phyloP scores from a whole-genome alignment of 768 basidiomycete species.

The Tricholoma saponaceum region DNA sequence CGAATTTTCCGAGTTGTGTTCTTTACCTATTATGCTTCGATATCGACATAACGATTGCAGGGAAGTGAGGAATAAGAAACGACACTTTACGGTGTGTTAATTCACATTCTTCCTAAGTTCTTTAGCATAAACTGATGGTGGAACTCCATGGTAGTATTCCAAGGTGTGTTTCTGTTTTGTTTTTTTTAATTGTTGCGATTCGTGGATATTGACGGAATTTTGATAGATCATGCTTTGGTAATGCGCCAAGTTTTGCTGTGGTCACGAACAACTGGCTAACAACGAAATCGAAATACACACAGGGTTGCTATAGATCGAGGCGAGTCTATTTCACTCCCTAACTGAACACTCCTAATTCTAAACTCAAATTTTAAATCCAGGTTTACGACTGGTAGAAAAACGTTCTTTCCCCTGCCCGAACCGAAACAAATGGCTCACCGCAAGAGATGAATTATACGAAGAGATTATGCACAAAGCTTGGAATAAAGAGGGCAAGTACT shows the following conservation, averaged over 20 bases:
- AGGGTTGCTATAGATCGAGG: slow-evolving; percentile 97
- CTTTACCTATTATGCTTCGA: slow-evolving; percentile 8
- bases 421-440: slow-evolving; percentile 63
- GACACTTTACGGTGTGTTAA: slow-evolving; percentile 73
- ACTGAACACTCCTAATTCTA: background rate
- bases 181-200: slow-evolving; percentile 28
- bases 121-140: background rate
- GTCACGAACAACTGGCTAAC: background rate
- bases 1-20: background rate
- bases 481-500: slow-evolving; percentile 65
- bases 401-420: slow-evolving; percentile 85
- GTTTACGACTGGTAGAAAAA: slow-evolving; percentile 90
- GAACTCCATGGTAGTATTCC: slow-evolving; percentile 51
- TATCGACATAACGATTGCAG: slow-evolving; percentile 32
- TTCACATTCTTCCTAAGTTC: background rate
- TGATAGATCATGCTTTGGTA: slow-evolving; percentile 85
- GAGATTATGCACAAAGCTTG: slow-evolving; percentile 89
- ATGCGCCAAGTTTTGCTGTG: background rate
- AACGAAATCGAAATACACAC: background rate
- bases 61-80: slow-evolving; percentile 86
- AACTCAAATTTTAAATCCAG: slow-evolving; percentile 23
- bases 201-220: background rate
- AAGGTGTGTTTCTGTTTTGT: slow-evolving; percentile 47
- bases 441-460: slow-evolving; percentile 85
- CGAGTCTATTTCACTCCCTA: slow-evolving; percentile 10